Conservation (phyloP, 306 rosid genomes). For the Lathyrus aphaca region DNA sequence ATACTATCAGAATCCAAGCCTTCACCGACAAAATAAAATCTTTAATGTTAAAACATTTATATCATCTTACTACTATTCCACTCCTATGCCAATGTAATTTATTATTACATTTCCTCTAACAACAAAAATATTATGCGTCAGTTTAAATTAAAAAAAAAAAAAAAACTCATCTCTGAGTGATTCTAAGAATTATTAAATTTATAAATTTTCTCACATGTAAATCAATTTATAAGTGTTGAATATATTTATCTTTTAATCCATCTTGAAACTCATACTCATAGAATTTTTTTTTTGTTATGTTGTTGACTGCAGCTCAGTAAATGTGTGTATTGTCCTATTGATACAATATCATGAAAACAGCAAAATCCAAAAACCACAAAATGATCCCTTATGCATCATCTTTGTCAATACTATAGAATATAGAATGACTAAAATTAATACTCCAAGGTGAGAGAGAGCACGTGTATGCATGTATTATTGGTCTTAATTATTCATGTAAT, state of each 20-base stretch:
- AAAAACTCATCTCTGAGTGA: no score
- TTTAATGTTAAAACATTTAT: no score
- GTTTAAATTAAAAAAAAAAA: no score
- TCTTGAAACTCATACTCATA: no score
- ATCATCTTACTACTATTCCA: constrained; percentile 38
- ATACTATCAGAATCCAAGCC: no score
- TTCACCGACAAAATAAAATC: no score
- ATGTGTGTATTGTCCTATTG: not conserved
- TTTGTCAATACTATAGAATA: not conserved
- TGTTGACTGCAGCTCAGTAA: not conserved
- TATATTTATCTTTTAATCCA: no score
- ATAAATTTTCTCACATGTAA: no score
- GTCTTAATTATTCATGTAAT: not conserved
- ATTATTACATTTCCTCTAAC: not conserved
- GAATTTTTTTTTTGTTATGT: not conserved
- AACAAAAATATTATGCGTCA: not conserved
- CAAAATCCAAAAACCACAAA: not conserved
- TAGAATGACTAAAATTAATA: not conserved
- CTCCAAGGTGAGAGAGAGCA: constrained; percentile 5
- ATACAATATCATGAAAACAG: not conserved
- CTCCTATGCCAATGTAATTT: not conserved
- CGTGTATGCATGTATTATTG: not conserved
- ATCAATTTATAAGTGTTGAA: no score
- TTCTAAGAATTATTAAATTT: no score
- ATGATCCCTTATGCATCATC: not conserved